Percentiles rank a stretch among this genome's conserved stretches.
These are phyloP conservation scores for Penicillium griseofulvum DNA, from an alignment of 2,329 filamentous ascomycete genomes.

Conservation along the genomic window DNA sequence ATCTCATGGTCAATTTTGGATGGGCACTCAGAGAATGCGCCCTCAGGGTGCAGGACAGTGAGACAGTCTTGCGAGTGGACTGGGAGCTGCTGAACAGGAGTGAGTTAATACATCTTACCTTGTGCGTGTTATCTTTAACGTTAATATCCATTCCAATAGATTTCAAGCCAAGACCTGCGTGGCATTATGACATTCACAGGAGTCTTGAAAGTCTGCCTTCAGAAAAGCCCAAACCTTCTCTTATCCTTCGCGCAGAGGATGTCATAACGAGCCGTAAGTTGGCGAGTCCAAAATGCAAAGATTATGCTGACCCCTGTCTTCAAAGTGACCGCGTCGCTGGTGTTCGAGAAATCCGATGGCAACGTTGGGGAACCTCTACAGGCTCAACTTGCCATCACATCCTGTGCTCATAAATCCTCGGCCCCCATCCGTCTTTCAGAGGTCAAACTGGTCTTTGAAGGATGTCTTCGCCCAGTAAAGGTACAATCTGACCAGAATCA, in stretches of 20 bases:
- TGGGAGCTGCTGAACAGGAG: conserved; percentile 54
- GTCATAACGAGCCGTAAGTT: conserved; percentile 48
- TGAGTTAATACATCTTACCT: conserved; percentile 20
- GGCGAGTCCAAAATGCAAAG: neutral
- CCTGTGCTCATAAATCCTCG: conserved; percentile 47
- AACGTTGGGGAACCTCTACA: conserved; percentile 59
- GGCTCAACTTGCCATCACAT: conserved; percentile 56
- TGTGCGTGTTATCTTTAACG: neutral
- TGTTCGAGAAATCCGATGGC: conserved; percentile 54
- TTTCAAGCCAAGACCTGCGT: conserved; percentile 36
- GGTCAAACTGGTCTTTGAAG: conserved; percentile 54
- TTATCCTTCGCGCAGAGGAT: conserved; percentile 50
- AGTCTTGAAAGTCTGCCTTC: conserved; percentile 43
- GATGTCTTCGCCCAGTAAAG: conserved; percentile 45
- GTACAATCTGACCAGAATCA: conserved; percentile 36
- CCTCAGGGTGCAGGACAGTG: conserved; percentile 43
- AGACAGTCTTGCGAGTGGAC: conserved; percentile 52
- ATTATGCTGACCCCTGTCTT: conserved; percentile 19
- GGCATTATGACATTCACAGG: conserved; percentile 48
- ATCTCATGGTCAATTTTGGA: conserved; percentile 53
- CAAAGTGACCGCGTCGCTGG: conserved; percentile 51
- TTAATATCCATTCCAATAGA: conserved; percentile 23
- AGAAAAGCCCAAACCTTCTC: conserved; percentile 42
- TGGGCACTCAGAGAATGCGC: conserved; percentile 57
- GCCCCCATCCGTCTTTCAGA: conserved; percentile 49